A percentile compares a stretch with the other conserved stretches of the same genome.
Evolutionary conservation across 2,329 filamentous ascomycete species (phyloP).

Genomic region (Penicillium fuscoglaucum): DNA sequence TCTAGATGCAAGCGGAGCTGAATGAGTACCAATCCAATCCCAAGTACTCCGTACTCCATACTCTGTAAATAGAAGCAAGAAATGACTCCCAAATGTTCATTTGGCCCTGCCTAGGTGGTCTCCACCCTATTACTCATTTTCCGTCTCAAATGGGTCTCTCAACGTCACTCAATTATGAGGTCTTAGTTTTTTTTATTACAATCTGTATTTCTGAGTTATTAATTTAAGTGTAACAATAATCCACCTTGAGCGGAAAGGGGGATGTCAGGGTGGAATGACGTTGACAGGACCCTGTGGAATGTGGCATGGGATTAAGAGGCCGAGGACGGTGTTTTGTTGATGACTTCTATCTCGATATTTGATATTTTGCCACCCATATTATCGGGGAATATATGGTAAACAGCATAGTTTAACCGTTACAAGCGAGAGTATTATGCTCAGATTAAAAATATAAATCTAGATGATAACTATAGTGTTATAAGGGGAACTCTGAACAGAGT

Average conservation of each 20-base stretch:
- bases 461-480: background rate
- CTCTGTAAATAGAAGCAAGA: conserved; percentile 7
- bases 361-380: background rate
- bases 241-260: background rate
- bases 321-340: background rate
- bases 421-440: background rate
- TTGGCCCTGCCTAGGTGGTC: background rate
- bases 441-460: background rate
- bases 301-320: background rate
- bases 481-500: background rate
- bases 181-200: background rate
- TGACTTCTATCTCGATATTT: background rate
- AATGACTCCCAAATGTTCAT: background rate
- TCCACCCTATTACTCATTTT: conserved; percentile 9
- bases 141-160: background rate
- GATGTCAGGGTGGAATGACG: conserved; percentile 4
- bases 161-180: conserved; percentile 8
- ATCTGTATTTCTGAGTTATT: background rate
- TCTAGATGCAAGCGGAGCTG: conserved; percentile 10
- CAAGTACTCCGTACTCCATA: background rate
- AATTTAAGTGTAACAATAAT: conserved; percentile 4
- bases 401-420: background rate
- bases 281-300: conserved; percentile 3
- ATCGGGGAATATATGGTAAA: background rate
- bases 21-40: background rate